Conservation (phyloP, 2,329 filamentous ascomycete species). For the Dothidotthia symphoricarpi region DNA sequence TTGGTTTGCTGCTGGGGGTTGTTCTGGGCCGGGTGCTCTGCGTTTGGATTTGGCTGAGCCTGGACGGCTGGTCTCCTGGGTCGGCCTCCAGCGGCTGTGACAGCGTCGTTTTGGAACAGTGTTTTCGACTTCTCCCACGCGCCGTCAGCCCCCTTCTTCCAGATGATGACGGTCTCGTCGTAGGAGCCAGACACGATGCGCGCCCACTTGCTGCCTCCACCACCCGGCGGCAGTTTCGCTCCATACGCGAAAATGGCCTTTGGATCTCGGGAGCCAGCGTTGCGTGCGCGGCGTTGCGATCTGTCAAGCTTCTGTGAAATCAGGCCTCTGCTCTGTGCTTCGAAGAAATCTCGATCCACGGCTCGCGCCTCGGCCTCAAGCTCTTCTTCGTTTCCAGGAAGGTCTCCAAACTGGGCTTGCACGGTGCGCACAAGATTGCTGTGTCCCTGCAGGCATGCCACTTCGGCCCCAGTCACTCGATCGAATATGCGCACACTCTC, state of each 20-base stretch:
- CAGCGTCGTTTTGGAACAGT: slow-evolving; percentile 70
- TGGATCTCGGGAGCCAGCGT: slow-evolving; percentile 72
- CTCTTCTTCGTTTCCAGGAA: slow-evolving; percentile 74
- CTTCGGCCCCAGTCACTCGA: slow-evolving; percentile 77
- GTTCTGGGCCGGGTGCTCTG: slow-evolving; percentile 15
- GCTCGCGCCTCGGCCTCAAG: slow-evolving; percentile 69
- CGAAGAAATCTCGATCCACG: slow-evolving; percentile 72
- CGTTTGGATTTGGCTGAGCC: slow-evolving; percentile 18
- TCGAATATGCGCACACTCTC: slow-evolving; percentile 96
- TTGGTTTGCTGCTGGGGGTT: slow-evolving; percentile 12
- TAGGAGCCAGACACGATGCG: slow-evolving; percentile 98
- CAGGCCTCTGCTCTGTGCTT: slow-evolving; percentile 52
- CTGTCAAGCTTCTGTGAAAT: slow-evolving; percentile 32
- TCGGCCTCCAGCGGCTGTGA: slow-evolving; percentile 48
- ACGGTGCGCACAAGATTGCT: slow-evolving; percentile 85
- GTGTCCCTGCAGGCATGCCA: slow-evolving; percentile 82
- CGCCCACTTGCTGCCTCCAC: slow-evolving; percentile 82
- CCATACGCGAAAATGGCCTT: slow-evolving; percentile 76
- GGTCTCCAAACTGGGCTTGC: slow-evolving; percentile 89
- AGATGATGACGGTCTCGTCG: slow-evolving; percentile 92
- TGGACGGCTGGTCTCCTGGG: slow-evolving; percentile 32
- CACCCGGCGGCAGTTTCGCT: slow-evolving; percentile 84
- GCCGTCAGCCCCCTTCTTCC: slow-evolving; percentile 81
- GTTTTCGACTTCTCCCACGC: slow-evolving; percentile 78
- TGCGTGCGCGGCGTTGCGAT: slow-evolving; percentile 46